These are phyloP conservation scores for Clarireedia sp. DNA, from an alignment of 2,329 filamentous ascomycete genomes.

Conservation along the genomic window DNA sequence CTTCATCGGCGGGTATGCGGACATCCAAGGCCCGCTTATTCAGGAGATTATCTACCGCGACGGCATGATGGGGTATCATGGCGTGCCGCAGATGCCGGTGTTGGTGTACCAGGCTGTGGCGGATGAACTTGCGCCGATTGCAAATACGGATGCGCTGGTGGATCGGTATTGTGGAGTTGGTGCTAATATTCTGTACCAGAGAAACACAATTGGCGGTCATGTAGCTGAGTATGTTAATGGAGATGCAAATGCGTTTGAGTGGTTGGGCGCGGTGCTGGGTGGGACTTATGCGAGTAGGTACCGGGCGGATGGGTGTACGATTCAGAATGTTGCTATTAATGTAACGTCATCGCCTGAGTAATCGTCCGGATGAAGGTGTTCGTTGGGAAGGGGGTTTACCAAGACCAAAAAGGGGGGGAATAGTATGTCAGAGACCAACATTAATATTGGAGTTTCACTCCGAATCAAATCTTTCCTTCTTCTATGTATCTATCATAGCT, in stretches of 20 bases:
- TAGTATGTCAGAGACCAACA: too few relatives aligned
- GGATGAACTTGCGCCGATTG: conserved; percentile 38
- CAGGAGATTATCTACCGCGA: conserved; percentile 7
- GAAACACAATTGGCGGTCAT: conserved; percentile 38
- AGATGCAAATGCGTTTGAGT: not conserved
- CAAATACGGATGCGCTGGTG: conserved; percentile 37
- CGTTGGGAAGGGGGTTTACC: too few relatives aligned
- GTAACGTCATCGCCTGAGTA: not conserved
- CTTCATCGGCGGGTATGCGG: conserved; percentile 32
- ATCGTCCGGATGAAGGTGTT: too few relatives aligned
- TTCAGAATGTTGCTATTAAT: not conserved
- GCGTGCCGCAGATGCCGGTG: conserved; percentile 39
- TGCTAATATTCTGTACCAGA: conserved; percentile 36
- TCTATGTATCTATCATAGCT: too few relatives aligned
- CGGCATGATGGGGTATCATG: conserved; percentile 26
- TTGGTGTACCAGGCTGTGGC: conserved; percentile 42
- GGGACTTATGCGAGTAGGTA: not conserved
- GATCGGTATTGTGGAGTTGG: conserved; percentile 34
- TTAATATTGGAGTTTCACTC: too few relatives aligned
- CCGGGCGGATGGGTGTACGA: not conserved
- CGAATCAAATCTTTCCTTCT: too few relatives aligned
- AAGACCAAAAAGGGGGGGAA: too few relatives aligned
- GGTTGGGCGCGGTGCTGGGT: not conserved
- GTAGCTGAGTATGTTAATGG: conserved; percentile 8
- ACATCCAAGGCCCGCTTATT: conserved; percentile 9